phyloP scores from a whole-genome alignment of 345 rosid species.

The Arabidopsis thaliana region TAIR10.1 NC_003070.9:25587001-25587500 shows the following conservation, averaged over 20 bases:
- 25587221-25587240: constrained; percentile 87
- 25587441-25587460: constrained; percentile 53
- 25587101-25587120: no score
- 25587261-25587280: constrained; percentile 80
- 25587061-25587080: background rate
- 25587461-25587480: constrained; percentile 63
- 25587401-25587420: background rate
- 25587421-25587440: background rate
- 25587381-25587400: background rate
- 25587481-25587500: constrained; percentile 40
- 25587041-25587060: background rate
- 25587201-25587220: constrained; percentile 90
- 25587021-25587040: background rate
- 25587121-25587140: background rate
- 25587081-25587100: no score
- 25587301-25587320: constrained; percentile 47
- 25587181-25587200: constrained; percentile 6
- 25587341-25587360: background rate
- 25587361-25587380: background rate
- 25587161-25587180: background rate
- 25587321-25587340: background rate
- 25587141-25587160: background rate
- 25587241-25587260: constrained; percentile 93
- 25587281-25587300: constrained; percentile 62
- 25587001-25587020: background rate